Base-by-base conservation (phyloP, 768 basidiomycete species). In the Myochromella boudieri region DNA sequence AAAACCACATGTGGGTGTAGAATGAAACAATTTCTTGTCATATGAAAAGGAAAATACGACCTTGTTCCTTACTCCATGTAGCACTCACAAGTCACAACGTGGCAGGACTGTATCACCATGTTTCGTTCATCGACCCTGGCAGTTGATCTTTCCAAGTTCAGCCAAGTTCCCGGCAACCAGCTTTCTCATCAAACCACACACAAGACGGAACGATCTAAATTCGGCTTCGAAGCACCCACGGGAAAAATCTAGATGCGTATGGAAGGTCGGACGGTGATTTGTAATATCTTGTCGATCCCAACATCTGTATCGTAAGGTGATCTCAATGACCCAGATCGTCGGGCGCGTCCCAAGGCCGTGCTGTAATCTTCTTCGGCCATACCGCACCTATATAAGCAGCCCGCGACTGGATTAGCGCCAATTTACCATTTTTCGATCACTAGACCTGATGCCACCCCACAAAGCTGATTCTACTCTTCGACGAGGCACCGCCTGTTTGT, bases 401-500 rank as follows among this genome's bases (percentile, higher is more conserved):
- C n/a, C n/a, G n/a, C n/a, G n/a, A n/a, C n/a, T n/a, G n/a, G n/a
- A n/a, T n/a, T n/a, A n/a, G n/a, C n/a, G n/a, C n/a, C n/a, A n/a
- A n/a, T n/a, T n/a, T n/a, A n/a, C n/a, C n/a, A n/a, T n/a, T n/a
- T n/a, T n/a, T n/a, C n/a, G n/a, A n/a, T n/a, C n/a, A n/a, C n/a
- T 10, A 42, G 18, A 3, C 22, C 31, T 29, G 24, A 59, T 59
- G 58, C 53, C 53, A 32, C 55, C 58, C 14, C 53, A 56, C 44
- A 59, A 59, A 33, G 46, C 39, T 18, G 58, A 56, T 6, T 50
- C 48, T 12, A 54, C 53, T 31, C 59, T 75, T 36, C 67, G 68
- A 51, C 62, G 74, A 40, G 74, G 73, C 33, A 64, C 69, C 29
- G 74, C 74, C 17, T 74, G 73, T 60, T 60, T 75, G 14, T 68